phyloP scores from a whole-genome alignment of 2,329 filamentous ascomycete species.

The Botrytis byssoidea region DNA sequence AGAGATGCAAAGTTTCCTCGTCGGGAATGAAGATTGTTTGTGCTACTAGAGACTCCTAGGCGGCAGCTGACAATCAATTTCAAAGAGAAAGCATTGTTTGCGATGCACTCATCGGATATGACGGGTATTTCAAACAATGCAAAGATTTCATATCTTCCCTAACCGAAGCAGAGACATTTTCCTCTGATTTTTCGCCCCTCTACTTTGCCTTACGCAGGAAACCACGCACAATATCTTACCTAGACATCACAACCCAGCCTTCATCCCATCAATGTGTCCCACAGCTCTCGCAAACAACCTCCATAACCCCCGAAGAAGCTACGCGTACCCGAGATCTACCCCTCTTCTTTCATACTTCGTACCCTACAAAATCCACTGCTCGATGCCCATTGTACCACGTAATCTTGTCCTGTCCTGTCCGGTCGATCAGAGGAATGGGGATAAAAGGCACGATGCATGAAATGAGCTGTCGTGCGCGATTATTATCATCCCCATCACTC shows the following conservation, averaged over 20 bases:
- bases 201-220: neutral
- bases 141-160: neutral
- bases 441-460: conserved; percentile 1
- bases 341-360: conserved; percentile 5
- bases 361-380: neutral
- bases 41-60: neutral
- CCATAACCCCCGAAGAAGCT: neutral
- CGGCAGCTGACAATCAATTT: neutral
- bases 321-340: conserved; percentile 17
- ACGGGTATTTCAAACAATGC: neutral
- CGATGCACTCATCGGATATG: conserved; percentile 11
- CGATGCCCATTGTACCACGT: neutral
- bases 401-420: neutral
- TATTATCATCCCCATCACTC: neutral
- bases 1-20: conserved; percentile 5
- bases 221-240: neutral
- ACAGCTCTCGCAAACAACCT: conserved; percentile 13
- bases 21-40: conserved; percentile 7
- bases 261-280: conserved; percentile 5
- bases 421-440: conserved; percentile 9
- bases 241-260: neutral
- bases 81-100: conserved; percentile 3
- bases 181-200: neutral
- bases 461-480: conserved; percentile 8
- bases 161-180: neutral